phyloP scores from a whole-genome alignment of 306 rosid species.

The Gleditsia sinensis region DNA sequence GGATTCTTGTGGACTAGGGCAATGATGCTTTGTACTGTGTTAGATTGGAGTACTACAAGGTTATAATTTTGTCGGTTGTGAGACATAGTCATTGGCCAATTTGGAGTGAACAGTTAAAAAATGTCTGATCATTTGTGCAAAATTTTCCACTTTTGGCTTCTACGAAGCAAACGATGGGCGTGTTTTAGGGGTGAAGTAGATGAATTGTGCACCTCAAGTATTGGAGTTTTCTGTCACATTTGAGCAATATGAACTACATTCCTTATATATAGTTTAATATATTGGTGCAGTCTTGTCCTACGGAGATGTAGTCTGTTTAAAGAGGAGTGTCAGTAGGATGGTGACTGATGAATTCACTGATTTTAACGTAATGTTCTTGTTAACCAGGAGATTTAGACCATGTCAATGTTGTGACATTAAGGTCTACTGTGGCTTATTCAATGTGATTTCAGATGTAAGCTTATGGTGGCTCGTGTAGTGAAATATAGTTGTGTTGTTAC shows the following conservation, averaged over 20 bases:
- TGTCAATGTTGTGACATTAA: not conserved
- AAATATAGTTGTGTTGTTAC: not conserved
- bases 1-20: not conserved
- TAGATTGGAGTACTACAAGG: not conserved
- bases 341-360: not conserved
- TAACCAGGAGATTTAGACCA: conserved; percentile 9
- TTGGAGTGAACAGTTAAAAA: conserved; percentile 17
- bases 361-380: not conserved
- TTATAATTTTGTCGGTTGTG: not conserved
- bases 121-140: not conserved
- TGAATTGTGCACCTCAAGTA: not conserved
- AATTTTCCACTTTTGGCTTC: not conserved
- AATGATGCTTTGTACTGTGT: not conserved
- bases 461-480: not conserved
- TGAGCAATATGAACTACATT: conserved; percentile 9
- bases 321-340: conserved; percentile 1
- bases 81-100: not conserved
- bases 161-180: not conserved
- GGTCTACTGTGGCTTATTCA: not conserved
- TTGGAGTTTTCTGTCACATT: not conserved
- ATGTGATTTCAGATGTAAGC: not conserved
- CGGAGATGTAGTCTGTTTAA: not conserved
- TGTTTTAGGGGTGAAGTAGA: not conserved
- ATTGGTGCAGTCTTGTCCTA: conserved; percentile 3
- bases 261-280: not conserved